These are phyloP conservation scores for Smittium mucronatum DNA, from an alignment of 371 early-diverging fungal species.

Conservation along the genomic window DNA sequence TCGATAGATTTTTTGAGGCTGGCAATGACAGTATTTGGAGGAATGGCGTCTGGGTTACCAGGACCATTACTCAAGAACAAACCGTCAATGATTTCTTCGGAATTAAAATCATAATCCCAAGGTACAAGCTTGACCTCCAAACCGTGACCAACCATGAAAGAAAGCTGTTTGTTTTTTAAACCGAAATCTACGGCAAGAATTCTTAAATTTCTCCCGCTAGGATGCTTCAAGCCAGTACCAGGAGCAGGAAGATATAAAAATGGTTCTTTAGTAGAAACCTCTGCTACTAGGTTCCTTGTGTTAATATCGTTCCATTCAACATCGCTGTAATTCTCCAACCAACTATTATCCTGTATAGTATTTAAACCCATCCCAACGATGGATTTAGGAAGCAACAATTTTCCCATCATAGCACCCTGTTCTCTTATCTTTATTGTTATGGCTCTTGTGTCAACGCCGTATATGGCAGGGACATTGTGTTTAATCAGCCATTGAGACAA, in stretches of 20 bases:
- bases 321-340: constrained; percentile 19
- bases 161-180: constrained; percentile 95
- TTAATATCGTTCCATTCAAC: constrained; percentile 81
- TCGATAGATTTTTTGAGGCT: constrained; percentile 50
- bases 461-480: constrained; percentile 75
- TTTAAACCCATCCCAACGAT: constrained; percentile 19
- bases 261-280: constrained; percentile 72
- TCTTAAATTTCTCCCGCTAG: constrained; percentile 64
- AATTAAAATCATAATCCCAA: constrained; percentile 82
- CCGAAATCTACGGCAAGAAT: constrained; percentile 91
- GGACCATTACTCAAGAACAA: constrained; percentile 95
- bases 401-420: constrained; percentile 76
- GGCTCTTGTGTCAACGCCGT: constrained; percentile 87
- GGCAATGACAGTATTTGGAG: constrained; percentile 46
- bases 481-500: constrained; percentile 79
- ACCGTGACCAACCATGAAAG: constrained; percentile 86
- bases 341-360: background rate
- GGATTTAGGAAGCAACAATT: constrained; percentile 55
- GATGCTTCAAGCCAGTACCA: constrained; percentile 44
- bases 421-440: constrained; percentile 85
- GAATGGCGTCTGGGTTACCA: constrained; percentile 83
- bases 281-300: constrained; percentile 76
- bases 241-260: constrained; percentile 50
- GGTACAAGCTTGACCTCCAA: constrained; percentile 89
- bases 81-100: constrained; percentile 56